Evolutionary conservation across 176 grass and related monocot species (phyloP), one percentile per base, ranked within the genome.

Genomic region (Olyra latifolia): DNA sequence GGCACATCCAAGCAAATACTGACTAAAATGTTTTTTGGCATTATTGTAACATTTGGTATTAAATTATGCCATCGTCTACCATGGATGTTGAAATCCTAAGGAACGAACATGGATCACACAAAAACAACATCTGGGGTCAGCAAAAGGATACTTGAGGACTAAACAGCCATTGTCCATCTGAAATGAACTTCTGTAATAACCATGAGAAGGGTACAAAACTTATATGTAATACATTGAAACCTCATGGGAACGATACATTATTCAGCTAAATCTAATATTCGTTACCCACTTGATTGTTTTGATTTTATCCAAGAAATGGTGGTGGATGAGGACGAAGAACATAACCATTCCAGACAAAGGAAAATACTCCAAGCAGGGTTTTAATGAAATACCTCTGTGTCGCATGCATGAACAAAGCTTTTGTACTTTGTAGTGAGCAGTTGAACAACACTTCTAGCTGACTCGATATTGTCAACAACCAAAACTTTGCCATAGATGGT

Each of bases 361-460:
- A 32, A 77, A 76, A 82, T 44, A 72, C 63, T 40, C 53, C 43
- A 66, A 46, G 67, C 32, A 83, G 63, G 61, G 27, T 64, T 78
- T 77, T 66, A 23, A 12, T 48, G 17, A 72, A 86, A 86, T 86
- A 78, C 94, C 94, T 94, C 87, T n/a, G 89, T 97, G 75, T 94
- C 82, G 45, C 94, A 97, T 84, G 91, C 91, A 88, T 97, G 91
- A 82, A 94, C 76, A 62, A 90, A 90, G 72, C 66, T 63, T 49
- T 70, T 90, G 83, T 97, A 97, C 23, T 91, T 80, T 79, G 89
- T 92, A 64, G 66, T 94, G 44, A 97, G 91, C 79, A 94, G 49
- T 58, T 54, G 49, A 73, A 92, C 94, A 54, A 90, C 83, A 79
- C 80, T 70, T 77, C 75, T 90, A 76, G 94, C 91, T 76, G 75